Evolutionary conservation across 1,284 basidiomycete species (phyloP).

Genomic region (Sanghuangporus sanghuang): DNA sequence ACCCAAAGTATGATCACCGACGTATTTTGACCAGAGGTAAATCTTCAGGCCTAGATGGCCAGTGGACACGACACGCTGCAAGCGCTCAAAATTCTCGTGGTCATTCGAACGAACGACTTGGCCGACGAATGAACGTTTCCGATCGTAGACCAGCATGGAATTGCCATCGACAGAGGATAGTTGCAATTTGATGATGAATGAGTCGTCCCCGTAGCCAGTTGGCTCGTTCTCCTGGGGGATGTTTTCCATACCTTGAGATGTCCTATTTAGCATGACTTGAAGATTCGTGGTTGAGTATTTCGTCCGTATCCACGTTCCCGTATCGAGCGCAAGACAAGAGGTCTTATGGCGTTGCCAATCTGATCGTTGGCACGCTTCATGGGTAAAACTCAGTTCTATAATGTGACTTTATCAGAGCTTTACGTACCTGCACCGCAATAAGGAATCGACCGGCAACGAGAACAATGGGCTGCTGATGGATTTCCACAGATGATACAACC

Average conservation of each 20-base stretch:
- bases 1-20: not conserved
- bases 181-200: conserved; percentile 14
- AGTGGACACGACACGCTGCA: not conserved
- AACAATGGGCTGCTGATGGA: not conserved
- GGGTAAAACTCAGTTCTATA: not conserved
- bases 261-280: not conserved
- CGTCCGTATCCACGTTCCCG: conserved; percentile 1
- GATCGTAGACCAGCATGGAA: conserved; percentile 6
- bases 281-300: not conserved
- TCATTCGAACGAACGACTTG: not conserved
- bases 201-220: not conserved
- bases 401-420: not conserved
- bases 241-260: not conserved
- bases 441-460: conserved; percentile 5
- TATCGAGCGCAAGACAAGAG: not conserved
- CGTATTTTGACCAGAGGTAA: conserved; percentile 8
- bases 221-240: not conserved
- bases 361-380: conserved; percentile 3
- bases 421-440: conserved; percentile 11
- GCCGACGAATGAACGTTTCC: conserved; percentile 1
- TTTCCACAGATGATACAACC: conserved; percentile 6
- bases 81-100: not conserved
- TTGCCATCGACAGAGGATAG: not conserved
- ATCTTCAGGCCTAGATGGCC: conserved; percentile 2
- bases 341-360: conserved; percentile 11